Percentiles rank a stretch among this genome's conserved stretches.
phyloP scores from a whole-genome alignment of 192 early-diverging fungal genomes.

The Rhizophagus clarus region DNA sequence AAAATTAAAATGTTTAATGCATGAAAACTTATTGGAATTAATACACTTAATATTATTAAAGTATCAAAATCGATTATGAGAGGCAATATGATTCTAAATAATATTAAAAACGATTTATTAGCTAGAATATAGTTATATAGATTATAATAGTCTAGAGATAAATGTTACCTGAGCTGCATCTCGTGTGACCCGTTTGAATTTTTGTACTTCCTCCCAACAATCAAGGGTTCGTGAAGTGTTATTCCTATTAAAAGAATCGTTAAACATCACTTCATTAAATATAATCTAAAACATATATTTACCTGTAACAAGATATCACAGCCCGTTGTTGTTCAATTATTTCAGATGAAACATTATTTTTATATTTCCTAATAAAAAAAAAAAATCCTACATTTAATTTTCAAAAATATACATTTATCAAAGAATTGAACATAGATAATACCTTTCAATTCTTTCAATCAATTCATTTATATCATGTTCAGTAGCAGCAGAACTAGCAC shows the following conservation, averaged over 20 bases:
- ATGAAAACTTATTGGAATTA: too few species aligned
- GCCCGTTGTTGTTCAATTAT: constrained; percentile 24
- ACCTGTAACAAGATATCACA: constrained; percentile 18
- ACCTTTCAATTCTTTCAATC: constrained; percentile 14
- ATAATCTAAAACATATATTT: background rate
- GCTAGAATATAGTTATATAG: background rate
- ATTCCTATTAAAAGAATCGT: constrained; percentile 4
- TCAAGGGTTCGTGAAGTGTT: constrained; percentile 10
- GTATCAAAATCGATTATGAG: background rate
- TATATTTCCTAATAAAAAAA: constrained; percentile 16
- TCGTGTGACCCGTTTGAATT: background rate
- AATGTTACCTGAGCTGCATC: background rate
- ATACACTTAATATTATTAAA: too few species aligned
- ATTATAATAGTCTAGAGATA: background rate
- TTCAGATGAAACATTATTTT: constrained; percentile 3
- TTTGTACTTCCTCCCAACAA: constrained; percentile 19
- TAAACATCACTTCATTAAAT: background rate
- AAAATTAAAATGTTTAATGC: too few species aligned
- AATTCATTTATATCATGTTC: constrained; percentile 25
- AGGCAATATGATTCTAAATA: background rate
- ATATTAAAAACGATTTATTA: background rate
- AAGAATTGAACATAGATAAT: background rate
- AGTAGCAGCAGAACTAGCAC: constrained; percentile 1
- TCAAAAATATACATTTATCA: background rate
- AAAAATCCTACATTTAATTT: background rate